phyloP scores from a whole-genome alignment of 2,329 filamentous ascomycete genomes.

The Herpotrichia juniperi region DNA sequence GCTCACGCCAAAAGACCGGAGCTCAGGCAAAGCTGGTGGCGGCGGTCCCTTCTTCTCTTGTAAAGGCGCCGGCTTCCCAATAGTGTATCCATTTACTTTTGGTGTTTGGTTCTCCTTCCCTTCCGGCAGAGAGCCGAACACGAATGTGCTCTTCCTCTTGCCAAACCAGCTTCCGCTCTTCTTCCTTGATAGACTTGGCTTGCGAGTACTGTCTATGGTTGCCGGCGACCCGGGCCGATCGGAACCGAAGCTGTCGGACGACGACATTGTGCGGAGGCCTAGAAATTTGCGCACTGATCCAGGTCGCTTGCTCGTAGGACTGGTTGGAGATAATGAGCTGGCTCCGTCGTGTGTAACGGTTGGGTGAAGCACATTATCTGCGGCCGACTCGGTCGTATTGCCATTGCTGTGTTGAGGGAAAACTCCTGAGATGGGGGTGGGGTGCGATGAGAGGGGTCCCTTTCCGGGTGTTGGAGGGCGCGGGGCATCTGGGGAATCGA shows the following conservation, averaged over 20 bases:
- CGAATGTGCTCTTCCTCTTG: constrained; percentile 45
- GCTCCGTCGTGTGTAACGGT: constrained; percentile 36
- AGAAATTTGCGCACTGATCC: constrained; percentile 50
- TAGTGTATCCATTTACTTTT: constrained; percentile 26
- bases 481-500: constrained; percentile 45
- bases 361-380: constrained; percentile 22
- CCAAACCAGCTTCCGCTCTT: constrained; percentile 50
- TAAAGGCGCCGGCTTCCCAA: constrained; percentile 9
- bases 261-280: constrained; percentile 44
- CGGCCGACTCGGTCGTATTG: constrained; percentile 24
- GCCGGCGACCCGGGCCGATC: constrained; percentile 44
- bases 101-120: constrained; percentile 30
- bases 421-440: constrained; percentile 41
- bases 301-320: constrained; percentile 40
- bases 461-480: constrained; percentile 46
- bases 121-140: constrained; percentile 40
- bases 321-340: constrained; percentile 38
- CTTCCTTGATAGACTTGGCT: constrained; percentile 39
- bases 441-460: constrained; percentile 49
- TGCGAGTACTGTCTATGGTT: constrained; percentile 39
- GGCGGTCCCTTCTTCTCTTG: constrained; percentile 43
- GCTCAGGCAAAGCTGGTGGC: constrained; percentile 47
- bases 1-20: constrained; percentile 43
- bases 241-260: constrained; percentile 42
- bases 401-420: constrained; percentile 27